Conservation (phyloP, 2,329 filamentous ascomycete genomes). For the Triangularia verruculosa region DNA sequence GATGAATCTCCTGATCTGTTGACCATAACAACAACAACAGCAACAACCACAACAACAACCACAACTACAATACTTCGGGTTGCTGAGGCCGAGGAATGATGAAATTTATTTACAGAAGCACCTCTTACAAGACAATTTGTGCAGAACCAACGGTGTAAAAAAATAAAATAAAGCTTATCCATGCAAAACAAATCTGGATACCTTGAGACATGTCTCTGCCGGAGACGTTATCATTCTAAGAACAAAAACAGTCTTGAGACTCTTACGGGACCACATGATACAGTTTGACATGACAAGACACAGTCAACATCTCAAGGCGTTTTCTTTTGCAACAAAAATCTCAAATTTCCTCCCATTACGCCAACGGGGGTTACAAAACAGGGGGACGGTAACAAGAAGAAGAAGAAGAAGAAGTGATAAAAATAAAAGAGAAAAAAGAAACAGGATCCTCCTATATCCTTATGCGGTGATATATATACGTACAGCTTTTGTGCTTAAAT, state of each 20-base stretch:
- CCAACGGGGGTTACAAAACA: background rate
- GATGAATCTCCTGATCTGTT: background rate
- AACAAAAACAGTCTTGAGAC: no score
- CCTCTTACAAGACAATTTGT: background rate
- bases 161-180: background rate
- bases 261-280: no score
- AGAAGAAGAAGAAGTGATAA: background rate
- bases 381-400: background rate
- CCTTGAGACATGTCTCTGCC: background rate
- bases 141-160: background rate
- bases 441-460: constrained; percentile 1
- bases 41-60: no score
- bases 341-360: background rate
- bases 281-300: no score
- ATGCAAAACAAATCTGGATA: no score
- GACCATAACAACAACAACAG: no score
- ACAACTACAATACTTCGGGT: no score
- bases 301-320: no score
- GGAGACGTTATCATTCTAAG: background rate
- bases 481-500: background rate
- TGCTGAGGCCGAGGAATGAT: background rate
- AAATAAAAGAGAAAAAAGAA: background rate
- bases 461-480: constrained; percentile 15
- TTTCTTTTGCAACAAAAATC: background rate
- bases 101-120: background rate